Percentiles rank a stretch among this genome's conserved stretches.
These are phyloP conservation scores for Gossypium turneri DNA, from an alignment of 345 rosid species.

Conservation along the genomic window DNA sequence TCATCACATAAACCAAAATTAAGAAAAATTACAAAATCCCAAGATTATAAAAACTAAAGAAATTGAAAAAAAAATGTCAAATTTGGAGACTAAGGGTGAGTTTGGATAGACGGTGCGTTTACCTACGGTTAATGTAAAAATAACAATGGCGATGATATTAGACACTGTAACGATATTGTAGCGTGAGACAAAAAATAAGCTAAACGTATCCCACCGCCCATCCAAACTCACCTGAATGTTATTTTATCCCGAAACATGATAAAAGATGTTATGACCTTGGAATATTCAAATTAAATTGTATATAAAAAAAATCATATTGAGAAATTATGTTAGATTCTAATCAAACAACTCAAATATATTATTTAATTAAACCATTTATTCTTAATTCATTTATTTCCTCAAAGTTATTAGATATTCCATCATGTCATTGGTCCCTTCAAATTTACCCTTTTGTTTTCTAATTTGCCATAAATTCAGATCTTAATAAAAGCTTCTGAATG, in stretches of 20 bases:
- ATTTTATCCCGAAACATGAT: too few relatives aligned
- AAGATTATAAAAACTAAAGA: too few relatives aligned
- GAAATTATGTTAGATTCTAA: neutral
- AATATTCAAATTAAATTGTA: neutral
- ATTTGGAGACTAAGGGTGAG: too few relatives aligned
- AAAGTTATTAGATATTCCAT: neutral
- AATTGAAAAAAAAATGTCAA: too few relatives aligned
- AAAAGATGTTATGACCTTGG: neutral
- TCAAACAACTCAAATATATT: neutral
- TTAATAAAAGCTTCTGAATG: neutral
- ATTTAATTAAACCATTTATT: neutral
- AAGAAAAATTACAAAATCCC: too few relatives aligned
- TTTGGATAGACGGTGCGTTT: too few relatives aligned
- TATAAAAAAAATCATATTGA: neutral
- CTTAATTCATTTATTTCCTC: neutral
- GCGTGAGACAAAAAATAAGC: too few relatives aligned
- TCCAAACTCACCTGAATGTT: too few relatives aligned
- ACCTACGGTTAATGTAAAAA: too few relatives aligned
- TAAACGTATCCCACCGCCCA: fast-evolving
- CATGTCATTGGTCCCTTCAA: neutral
- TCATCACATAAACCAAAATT: too few relatives aligned
- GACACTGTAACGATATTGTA: too few relatives aligned
- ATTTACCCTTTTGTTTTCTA: neutral
- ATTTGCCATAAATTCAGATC: conserved; percentile 11
- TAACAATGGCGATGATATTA: fast-evolving